Evolutionary conservation across 2,329 filamentous ascomycete species (phyloP).

Genomic region (Blastomyces gilchristii): DNA sequence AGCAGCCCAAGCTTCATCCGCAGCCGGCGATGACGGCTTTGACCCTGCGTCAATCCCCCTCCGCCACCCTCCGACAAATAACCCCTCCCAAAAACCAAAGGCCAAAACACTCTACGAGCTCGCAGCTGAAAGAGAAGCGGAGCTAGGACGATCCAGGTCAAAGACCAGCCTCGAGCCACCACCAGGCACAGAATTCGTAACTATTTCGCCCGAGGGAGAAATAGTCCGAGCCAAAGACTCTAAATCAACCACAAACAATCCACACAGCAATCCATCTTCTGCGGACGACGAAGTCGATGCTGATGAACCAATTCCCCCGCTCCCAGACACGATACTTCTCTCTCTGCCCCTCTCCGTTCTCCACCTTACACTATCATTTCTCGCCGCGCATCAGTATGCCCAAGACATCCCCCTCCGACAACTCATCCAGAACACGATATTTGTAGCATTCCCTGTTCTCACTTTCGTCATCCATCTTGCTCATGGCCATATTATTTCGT

Average conservation of each 20-base stretch:
- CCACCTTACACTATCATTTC: slow-evolving; percentile 37
- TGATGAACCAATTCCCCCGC: slow-evolving; percentile 24
- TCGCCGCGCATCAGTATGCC: slow-evolving; percentile 40
- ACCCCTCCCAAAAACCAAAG: slow-evolving; percentile 13
- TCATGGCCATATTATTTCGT: slow-evolving; percentile 36
- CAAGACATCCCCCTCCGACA: slow-evolving; percentile 26
- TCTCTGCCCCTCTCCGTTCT: slow-evolving; percentile 34
- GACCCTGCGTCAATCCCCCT: slow-evolving; percentile 27
- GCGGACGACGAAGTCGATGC: slow-evolving; percentile 11
- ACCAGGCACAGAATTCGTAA: slow-evolving; percentile 25
- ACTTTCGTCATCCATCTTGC: slow-evolving; percentile 36
- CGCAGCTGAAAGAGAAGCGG: slow-evolving; percentile 34
- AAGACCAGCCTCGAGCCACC: neutral
- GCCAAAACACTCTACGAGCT: slow-evolving; percentile 37
- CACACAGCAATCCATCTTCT: slow-evolving; percentile 7
- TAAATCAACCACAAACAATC: slow-evolving; percentile 7
- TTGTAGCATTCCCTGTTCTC: slow-evolving; percentile 34
- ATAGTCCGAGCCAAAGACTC: slow-evolving; percentile 18
- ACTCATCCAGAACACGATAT: slow-evolving; percentile 29
- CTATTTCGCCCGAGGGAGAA: slow-evolving; percentile 17
- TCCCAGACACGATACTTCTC: slow-evolving; percentile 37
- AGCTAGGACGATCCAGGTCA: slow-evolving; percentile 16
- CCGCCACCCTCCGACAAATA: slow-evolving; percentile 19
- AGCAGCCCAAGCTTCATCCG: slow-evolving; percentile 19
- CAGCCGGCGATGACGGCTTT: slow-evolving; percentile 10